Evolutionary conservation across 768 basidiomycete species (phyloP), one percentile per base, ranked within the genome.

Genomic region (Baorangia bicolor): DNA sequence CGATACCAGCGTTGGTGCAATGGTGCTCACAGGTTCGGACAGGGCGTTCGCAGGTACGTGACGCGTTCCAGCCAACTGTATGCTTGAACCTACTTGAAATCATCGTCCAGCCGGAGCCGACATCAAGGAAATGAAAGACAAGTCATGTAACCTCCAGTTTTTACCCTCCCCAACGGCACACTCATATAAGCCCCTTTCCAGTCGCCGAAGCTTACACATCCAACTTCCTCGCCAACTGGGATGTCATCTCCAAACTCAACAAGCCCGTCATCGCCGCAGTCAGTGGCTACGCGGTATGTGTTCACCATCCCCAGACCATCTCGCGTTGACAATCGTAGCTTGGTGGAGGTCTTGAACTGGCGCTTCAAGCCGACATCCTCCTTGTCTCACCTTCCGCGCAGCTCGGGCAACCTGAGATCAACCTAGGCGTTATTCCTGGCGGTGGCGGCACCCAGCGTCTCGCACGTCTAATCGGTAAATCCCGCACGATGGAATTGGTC

Each of bases 81-180:
- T 35, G 4, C 13, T 45, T 28, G 39, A 51, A 39, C 43, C 27
- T 13, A 20, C 40, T 57, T 27, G 27, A 53, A 33, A 14, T 23
- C 34, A 34, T 41, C 41, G 18, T 61, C 42, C 52, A 94, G 94
- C 94, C 64, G 94, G 96, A 3, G 96, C 96, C 21, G 96, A 99
- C 73, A 98, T 99, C 75, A 98, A 97, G 76, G 94, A 98, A 75
- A 98, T 98, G 96, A 94, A 94, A 73, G 92, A 95, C 75, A 94
- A 94, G 74, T 77, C 86, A 56, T 97, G 93, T 94, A 65, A 67
- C n/a, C 84, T 73, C 27, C 14, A 11, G 6, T 21, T 16, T 41
- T 43, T 31, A 11, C 34, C 10, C 14, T 20, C 12, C 2, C 5
- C 16, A 28, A n/a, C 35, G 11, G 9, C 44, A 11, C 53, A 23